A percentile compares a stretch with the other conserved stretches of the same genome.
Evolutionary conservation across 805 yeast species (phyloP).

Genomic region (Schwanniomyces vanrijiae): DNA sequence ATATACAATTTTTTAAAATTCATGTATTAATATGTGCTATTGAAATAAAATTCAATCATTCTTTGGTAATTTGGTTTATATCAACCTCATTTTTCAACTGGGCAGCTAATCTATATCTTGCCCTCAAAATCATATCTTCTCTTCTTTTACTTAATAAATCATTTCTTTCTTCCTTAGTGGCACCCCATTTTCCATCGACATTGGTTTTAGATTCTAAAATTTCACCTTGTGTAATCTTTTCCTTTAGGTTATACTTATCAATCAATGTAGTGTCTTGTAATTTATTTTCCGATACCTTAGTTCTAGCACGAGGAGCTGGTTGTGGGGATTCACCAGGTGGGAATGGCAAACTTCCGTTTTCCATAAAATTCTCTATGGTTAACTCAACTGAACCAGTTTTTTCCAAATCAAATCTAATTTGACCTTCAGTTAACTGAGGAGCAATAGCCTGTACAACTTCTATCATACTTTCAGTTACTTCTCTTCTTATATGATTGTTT

Average conservation of each 20-base stretch:
- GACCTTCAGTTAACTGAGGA: slow-evolving; percentile 66
- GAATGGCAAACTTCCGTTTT: slow-evolving; percentile 57
- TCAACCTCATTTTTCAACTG: slow-evolving; percentile 29
- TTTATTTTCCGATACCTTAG: slow-evolving; percentile 9
- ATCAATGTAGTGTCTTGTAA: slow-evolving; percentile 25
- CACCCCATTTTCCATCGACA: slow-evolving; percentile 33
- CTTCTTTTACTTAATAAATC: slow-evolving; percentile 27
- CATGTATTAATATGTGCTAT: slow-evolving; percentile 1
- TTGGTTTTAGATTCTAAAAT: not conserved
- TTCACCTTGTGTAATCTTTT: slow-evolving; percentile 17
- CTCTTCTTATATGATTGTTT: slow-evolving; percentile 29
- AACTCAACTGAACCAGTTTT: slow-evolving; percentile 77
- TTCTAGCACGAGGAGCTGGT: slow-evolving; percentile 7
- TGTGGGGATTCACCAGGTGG: slow-evolving; percentile 42
- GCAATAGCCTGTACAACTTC: slow-evolving; percentile 83
- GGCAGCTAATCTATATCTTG: slow-evolving; percentile 48
- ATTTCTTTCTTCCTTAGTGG: slow-evolving; percentile 18
- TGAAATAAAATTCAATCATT: not conserved
- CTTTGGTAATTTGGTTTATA: not conserved
- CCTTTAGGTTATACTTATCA: slow-evolving; percentile 45
- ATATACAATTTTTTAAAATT: not conserved
- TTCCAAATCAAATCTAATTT: slow-evolving; percentile 71
- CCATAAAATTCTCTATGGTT: slow-evolving; percentile 72
- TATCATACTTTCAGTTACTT: slow-evolving; percentile 70
- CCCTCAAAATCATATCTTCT: slow-evolving; percentile 42